phyloP scores from a whole-genome alignment of 306 rosid species.

The Cucumis melo region DNA sequence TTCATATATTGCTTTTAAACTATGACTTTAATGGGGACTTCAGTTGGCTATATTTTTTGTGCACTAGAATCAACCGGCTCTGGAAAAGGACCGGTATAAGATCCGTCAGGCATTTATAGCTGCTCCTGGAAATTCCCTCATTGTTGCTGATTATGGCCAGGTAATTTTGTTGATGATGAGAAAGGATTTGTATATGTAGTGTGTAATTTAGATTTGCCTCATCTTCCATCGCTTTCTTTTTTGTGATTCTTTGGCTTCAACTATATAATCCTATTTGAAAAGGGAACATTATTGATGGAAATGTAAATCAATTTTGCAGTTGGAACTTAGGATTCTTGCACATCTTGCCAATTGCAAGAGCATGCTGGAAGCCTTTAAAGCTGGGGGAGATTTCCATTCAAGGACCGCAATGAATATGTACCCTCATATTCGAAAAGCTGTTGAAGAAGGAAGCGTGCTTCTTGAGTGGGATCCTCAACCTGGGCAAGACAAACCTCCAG shows the following conservation, averaged over 20 bases:
- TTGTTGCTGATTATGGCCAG: constrained; percentile 98
- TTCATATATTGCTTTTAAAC: not conserved
- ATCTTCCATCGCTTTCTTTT: not conserved
- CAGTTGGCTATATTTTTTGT: constrained; percentile 9
- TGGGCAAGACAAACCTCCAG: constrained; percentile 91
- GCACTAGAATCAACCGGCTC: constrained; percentile 89
- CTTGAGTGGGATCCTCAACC: constrained; percentile 97
- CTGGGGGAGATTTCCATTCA: constrained; percentile 98
- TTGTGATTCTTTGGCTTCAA: not conserved
- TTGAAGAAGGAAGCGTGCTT: constrained; percentile 55
- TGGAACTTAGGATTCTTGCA: constrained; percentile 94
- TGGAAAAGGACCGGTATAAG: constrained; percentile 93
- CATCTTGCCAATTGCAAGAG: constrained; percentile 91
- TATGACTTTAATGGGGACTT: constrained; percentile 6
- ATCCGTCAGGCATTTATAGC: constrained; percentile 93
- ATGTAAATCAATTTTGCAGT: constrained; percentile 38
- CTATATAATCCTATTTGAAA: not conserved
- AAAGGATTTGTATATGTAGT: not conserved
- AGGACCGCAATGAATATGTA: constrained; percentile 99
- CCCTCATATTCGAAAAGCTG: constrained; percentile 78
- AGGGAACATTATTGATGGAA: constrained; percentile 11
- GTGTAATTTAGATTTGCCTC: not conserved
- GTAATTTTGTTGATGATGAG: constrained; percentile 17
- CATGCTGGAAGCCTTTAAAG: constrained; percentile 89
- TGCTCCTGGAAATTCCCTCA: constrained; percentile 79